phyloP scores from a whole-genome alignment of 805 yeast genomes.

The Ogataea populi-albae region DNA sequence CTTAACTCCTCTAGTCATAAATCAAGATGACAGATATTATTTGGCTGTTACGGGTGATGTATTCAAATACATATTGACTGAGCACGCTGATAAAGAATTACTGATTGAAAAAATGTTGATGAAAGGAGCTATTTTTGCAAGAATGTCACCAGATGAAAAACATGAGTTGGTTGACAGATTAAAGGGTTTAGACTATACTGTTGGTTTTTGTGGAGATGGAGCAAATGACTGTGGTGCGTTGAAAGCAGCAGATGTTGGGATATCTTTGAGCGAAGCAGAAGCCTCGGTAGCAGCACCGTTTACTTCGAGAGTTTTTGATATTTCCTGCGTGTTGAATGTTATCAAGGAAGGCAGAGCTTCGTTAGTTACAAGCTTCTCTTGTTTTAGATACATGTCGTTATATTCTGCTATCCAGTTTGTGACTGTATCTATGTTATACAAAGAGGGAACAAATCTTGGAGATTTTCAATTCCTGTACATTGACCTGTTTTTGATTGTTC shows the following conservation, averaged over 20 bases:
- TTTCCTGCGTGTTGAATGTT: constrained; percentile 87
- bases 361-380: constrained; percentile 89
- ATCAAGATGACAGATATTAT: constrained; percentile 43
- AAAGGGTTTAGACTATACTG: constrained; percentile 83
- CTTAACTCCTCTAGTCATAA: constrained; percentile 45
- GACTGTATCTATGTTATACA: constrained; percentile 80
- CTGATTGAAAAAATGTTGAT: constrained; percentile 58
- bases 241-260: constrained; percentile 96
- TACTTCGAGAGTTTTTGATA: constrained; percentile 85
- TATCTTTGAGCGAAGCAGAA: constrained; percentile 94
- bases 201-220: constrained; percentile 98
- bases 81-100: constrained; percentile 37
- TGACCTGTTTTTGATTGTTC: constrained; percentile 85
- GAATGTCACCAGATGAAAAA: constrained; percentile 99
- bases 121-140: constrained; percentile 77
- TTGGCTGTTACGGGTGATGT: constrained; percentile 93
- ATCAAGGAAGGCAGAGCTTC: constrained; percentile 95
- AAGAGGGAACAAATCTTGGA: constrained; percentile 88
- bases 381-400: constrained; percentile 96
- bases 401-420: constrained; percentile 96
- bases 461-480: constrained; percentile 96
- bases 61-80: constrained; percentile 71
- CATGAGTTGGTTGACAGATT: constrained; percentile 90
- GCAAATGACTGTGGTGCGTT: constrained; percentile 99
- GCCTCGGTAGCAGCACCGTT: constrained; percentile 99